Base-by-base conservation (phyloP, 495 filamentous ascomycete species). In the Neurospora sublineolata region DNA sequence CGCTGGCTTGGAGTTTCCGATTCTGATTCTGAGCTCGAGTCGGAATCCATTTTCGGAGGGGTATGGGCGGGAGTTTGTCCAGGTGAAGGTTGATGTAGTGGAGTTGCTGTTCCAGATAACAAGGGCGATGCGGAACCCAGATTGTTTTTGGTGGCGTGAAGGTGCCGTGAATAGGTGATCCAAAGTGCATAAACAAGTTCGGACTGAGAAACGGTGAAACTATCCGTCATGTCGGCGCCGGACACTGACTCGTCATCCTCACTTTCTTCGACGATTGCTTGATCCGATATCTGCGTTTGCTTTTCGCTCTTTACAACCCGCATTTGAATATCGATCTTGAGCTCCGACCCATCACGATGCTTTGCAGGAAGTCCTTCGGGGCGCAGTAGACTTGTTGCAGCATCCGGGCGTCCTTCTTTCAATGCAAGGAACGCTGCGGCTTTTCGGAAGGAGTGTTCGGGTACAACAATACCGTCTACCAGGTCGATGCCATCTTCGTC, bases 101-200 rank as follows among this genome's bases (percentile, higher is more conserved):
- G 90, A 4, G 89, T 89, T 37, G 84, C 81, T 30, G 84, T 82
- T n/a, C 88, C 85, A n/a, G 89, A 88, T 3, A 87, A 72, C 14
- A 87, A 70, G 41, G 89, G 86, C 70, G 87, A 85, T n/a, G 87
- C 83, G 8, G 86, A 83, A 6, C 88, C 87, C 39, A 84, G 75
- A 69, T 86, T 83, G 9, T 85, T 81, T 68, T 84, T 84, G 9
- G 89, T 85, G 2, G 92, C 90, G 78, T 99, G 95, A 20, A 98
- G 85, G 73, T 97, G 93, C 52, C 94, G 85, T 10, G 95, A 98
- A 78, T 98, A 99, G 4, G 94, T 98, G 67, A 99, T 89, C 95
- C 95, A 99, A 30, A 99, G 82, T 20, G 95, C 95, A 82, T 94
- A 98, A 6, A 98, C 94, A 41, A 97, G 84, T 76, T 97, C 93